Evolutionary conservation across 2,329 filamentous ascomycete genomes (phyloP).

Genomic region (Fusarium phyllophilum): DNA sequence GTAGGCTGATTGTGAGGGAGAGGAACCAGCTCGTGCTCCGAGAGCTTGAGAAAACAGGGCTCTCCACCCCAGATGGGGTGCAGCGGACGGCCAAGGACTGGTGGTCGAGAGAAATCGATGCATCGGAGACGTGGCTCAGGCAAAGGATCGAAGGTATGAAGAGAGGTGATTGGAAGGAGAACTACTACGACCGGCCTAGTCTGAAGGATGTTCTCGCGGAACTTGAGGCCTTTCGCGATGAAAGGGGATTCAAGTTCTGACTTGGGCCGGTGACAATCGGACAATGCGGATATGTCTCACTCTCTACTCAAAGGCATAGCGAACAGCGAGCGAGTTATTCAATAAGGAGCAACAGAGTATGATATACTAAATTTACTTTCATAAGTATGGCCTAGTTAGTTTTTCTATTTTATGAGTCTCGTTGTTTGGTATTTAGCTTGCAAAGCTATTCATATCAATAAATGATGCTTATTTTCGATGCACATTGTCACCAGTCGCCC

Average conservation of each 20-base stretch:
- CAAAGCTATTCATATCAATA: conserved; percentile 9
- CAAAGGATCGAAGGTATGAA: conserved; percentile 52
- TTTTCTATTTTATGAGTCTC: not conserved
- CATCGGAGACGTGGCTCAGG: conserved; percentile 59
- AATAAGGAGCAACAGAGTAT: not conserved
- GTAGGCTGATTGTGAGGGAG: conserved; percentile 56
- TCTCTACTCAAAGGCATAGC: conserved; percentile 3
- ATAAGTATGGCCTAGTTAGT: not conserved
- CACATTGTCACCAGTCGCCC: not conserved
- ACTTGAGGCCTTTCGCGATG: conserved; percentile 44
- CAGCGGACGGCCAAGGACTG: conserved; percentile 55
- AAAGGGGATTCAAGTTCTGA: conserved; percentile 31
- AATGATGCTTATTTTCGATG: not conserved
- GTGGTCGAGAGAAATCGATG: conserved; percentile 60
- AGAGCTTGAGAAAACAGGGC: conserved; percentile 44
- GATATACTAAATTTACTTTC: not conserved
- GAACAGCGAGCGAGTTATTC: not conserved
- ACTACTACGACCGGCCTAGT: conserved; percentile 60
- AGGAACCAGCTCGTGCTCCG: conserved; percentile 59
- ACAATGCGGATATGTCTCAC: not conserved
- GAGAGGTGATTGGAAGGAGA: conserved; percentile 59
- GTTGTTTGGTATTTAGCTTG: not conserved
- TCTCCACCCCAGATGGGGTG: conserved; percentile 50
- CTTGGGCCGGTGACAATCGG: not conserved
- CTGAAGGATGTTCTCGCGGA: conserved; percentile 55